phyloP scores from a whole-genome alignment of 441 rosid species.

The Eugenia klotzschiana region DNA sequence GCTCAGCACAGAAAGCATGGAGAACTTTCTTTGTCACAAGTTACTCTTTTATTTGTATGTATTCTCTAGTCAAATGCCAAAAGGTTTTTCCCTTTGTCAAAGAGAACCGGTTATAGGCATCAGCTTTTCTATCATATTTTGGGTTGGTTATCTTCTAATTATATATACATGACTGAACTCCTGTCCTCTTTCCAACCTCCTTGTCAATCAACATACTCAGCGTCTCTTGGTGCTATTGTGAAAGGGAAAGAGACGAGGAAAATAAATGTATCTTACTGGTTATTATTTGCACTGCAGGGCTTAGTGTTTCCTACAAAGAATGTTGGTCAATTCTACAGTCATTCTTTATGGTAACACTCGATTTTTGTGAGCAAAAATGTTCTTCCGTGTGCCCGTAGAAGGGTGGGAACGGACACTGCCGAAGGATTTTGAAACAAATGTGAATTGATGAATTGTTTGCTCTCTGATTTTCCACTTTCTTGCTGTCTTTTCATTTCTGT shows the following conservation, averaged over 20 bases:
- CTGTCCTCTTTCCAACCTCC: neutral
- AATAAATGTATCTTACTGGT: neutral
- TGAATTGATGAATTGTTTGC: neutral
- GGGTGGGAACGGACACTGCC: neutral
- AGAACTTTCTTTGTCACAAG: neutral
- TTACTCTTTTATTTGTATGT: neutral
- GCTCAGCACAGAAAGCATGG: neutral
- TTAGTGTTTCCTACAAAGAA: neutral
- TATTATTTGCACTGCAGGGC: neutral
- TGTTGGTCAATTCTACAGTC: neutral
- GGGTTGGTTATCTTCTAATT: neutral
- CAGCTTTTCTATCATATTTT: neutral
- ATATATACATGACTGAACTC: neutral
- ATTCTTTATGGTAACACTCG: neutral
- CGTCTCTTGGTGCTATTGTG: neutral
- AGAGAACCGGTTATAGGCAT: neutral
- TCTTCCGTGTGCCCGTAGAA: neutral
- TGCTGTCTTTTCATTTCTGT: neutral
- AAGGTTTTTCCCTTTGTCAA: neutral
- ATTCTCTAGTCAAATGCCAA: neutral
- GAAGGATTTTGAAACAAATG: neutral
- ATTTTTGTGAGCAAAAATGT: neutral
- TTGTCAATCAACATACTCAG: neutral
- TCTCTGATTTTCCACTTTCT: neutral
- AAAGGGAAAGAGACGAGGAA: neutral